A percentile compares a stretch with the other conserved stretches of the same genome.
Evolutionary conservation across 75 land plant species (phyloP).

Genomic region (Larix kaempferi): DNA sequence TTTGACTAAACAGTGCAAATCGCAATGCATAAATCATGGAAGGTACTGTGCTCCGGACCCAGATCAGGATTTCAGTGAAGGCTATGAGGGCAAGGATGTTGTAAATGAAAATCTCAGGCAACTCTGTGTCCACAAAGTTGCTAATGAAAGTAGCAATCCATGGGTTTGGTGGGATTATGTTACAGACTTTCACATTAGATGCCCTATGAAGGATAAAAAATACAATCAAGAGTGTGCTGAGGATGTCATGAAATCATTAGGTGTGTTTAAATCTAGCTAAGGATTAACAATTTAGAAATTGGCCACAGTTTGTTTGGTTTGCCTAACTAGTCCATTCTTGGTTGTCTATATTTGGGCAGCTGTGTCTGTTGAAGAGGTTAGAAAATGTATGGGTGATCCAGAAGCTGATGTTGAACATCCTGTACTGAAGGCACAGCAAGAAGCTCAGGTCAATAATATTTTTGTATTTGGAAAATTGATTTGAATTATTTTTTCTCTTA

Average conservation of each 20-base stretch:
- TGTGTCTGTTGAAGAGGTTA: slow-evolving; percentile 31
- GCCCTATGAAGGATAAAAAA: slow-evolving; percentile 72
- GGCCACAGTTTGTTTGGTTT: background rate
- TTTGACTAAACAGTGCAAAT: slow-evolving; percentile 53
- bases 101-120: slow-evolving; percentile 67
- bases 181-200: slow-evolving; percentile 67
- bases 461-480: too few relatives aligned
- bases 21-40: slow-evolving; percentile 71
- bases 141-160: slow-evolving; percentile 32
- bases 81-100: slow-evolving; percentile 74
- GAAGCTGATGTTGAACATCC: slow-evolving; percentile 46
- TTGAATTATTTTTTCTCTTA: background rate
- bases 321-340: background rate
- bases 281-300: background rate
- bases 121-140: slow-evolving; percentile 61
- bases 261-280: slow-evolving; percentile 12
- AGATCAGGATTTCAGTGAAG: slow-evolving; percentile 49
- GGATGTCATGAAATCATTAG: slow-evolving; percentile 46
- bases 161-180: slow-evolving; percentile 86
- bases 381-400: slow-evolving; percentile 68
- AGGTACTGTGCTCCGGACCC: slow-evolving; percentile 77
- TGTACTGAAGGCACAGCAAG: slow-evolving; percentile 58
- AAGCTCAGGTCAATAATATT: slow-evolving; percentile 36
- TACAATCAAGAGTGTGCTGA: slow-evolving; percentile 62
- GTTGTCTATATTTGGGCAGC: slow-evolving; percentile 18